A percentile compares a stretch with the other conserved stretches of the same genome.
Evolutionary conservation across 1,284 basidiomycete species (phyloP).

Genomic region (Marasmius fiardii): DNA sequence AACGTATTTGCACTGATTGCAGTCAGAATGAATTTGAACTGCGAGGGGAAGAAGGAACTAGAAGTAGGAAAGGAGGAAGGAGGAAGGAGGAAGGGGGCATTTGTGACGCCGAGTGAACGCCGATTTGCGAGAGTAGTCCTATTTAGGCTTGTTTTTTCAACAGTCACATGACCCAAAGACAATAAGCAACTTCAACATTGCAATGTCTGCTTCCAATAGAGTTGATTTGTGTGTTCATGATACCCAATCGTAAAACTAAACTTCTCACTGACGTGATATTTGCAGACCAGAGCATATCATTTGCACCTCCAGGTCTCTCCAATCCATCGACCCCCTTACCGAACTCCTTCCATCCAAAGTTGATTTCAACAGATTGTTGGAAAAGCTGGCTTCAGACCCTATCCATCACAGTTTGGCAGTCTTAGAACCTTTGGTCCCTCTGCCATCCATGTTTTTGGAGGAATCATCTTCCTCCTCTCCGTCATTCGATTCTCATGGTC

Average conservation of each 20-base stretch:
- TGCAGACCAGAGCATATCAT: conserved; percentile 49
- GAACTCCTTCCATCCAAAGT: conserved; percentile 53
- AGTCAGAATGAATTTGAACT: too few relatives aligned
- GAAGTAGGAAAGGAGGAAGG: too few relatives aligned
- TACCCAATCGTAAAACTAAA: too few relatives aligned
- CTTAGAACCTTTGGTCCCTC: conserved; percentile 60
- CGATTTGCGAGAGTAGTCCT: too few relatives aligned
- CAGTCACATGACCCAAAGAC: too few relatives aligned
- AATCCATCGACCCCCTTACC: conserved; percentile 31
- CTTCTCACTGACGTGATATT: conserved; percentile 2
- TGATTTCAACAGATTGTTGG: conserved; percentile 47
- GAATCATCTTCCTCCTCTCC: conserved; percentile 3
- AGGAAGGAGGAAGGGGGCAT: too few relatives aligned
- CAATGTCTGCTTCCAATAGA: too few relatives aligned
- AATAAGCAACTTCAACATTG: too few relatives aligned
- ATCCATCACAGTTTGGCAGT: conserved; percentile 60
- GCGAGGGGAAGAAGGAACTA: too few relatives aligned
- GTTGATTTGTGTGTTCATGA: conserved; percentile 34
- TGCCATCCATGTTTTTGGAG: conserved; percentile 25
- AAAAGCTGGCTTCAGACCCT: conserved; percentile 42
- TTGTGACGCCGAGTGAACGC: too few relatives aligned
- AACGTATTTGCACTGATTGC: too few relatives aligned
- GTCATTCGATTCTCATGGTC: conserved; percentile 45
- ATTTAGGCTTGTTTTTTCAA: too few relatives aligned
- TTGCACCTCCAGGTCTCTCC: conserved; percentile 27